Percentiles rank a stretch among this genome's conserved stretches.
Evolutionary conservation across 176 grass and related monocot species (phyloP).

Genomic region (Typha latifolia): DNA sequence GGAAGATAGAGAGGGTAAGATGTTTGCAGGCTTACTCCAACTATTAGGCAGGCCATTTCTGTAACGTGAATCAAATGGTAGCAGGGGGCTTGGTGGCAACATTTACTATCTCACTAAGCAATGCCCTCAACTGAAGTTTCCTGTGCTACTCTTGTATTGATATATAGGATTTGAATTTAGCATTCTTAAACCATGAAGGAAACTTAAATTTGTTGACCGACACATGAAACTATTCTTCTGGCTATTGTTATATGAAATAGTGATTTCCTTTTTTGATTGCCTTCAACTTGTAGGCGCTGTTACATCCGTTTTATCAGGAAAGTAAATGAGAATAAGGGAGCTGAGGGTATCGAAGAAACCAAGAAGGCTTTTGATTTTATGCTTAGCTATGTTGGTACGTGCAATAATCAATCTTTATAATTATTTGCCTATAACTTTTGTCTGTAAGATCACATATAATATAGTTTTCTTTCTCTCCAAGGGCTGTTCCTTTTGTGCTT

Average conservation of each 20-base stretch:
- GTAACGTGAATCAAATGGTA: too few species aligned
- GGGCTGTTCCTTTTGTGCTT: too few species aligned
- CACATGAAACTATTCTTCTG: too few species aligned
- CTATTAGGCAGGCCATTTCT: too few species aligned
- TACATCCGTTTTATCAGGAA: conserved; percentile 85
- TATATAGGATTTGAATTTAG: neutral
- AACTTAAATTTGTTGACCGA: neutral
- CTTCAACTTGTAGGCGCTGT: conserved; percentile 56
- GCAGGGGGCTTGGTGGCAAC: too few species aligned
- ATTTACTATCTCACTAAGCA: too few species aligned
- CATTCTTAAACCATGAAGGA: neutral
- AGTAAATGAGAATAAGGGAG: conserved; percentile 72
- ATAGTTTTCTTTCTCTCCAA: too few species aligned
- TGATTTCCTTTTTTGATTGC: conserved; percentile 10
- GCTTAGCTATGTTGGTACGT: conserved; percentile 85
- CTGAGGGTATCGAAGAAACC: conserved; percentile 75
- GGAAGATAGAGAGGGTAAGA: too few species aligned
- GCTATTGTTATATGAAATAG: neutral
- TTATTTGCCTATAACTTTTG: neutral
- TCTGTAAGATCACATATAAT: too few species aligned
- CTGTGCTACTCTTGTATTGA: too few species aligned
- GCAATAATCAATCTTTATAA: conserved; percentile 4
- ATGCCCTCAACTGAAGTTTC: too few species aligned
- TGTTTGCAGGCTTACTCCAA: too few species aligned
- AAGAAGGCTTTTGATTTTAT: conserved; percentile 95